These are phyloP conservation scores for Rhododendron ovatum DNA, from an alignment of 148 eudicot species.

Conservation along the genomic window DNA sequence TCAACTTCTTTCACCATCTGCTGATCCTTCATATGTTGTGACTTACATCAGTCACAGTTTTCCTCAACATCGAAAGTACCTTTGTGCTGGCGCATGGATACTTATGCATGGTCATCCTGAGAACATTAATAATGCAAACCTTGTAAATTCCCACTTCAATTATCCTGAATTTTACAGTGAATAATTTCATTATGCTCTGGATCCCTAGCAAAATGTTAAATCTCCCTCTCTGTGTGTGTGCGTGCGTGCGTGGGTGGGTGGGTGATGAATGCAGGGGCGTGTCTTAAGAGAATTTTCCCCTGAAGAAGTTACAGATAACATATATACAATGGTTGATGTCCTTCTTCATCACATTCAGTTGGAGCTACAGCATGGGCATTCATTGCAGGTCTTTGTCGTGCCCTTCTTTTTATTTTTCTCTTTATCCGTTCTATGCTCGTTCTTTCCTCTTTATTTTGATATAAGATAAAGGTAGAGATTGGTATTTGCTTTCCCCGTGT, in stretches of 20 bases:
- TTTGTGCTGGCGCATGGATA: constrained; percentile 99
- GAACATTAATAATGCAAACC: constrained; percentile 75
- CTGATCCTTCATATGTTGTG: constrained; percentile 74
- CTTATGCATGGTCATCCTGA: constrained; percentile 93
- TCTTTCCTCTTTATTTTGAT: not conserved
- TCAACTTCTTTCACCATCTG: constrained; percentile 83
- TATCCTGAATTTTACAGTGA: not conserved
- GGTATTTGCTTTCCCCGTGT: not conserved
- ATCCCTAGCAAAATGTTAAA: not conserved
- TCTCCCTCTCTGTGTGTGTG: constrained; percentile 4
- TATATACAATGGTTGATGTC: constrained; percentile 97
- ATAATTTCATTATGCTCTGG: constrained; percentile 2
- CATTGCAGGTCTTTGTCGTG: constrained; percentile 53
- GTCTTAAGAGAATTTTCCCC: constrained; percentile 94
- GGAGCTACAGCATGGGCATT: constrained; percentile 81
- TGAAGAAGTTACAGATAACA: constrained; percentile 96
- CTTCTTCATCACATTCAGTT: constrained; percentile 81
- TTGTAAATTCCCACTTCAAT: constrained; percentile 35
- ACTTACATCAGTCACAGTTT: constrained; percentile 85
- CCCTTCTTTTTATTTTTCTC: not conserved
- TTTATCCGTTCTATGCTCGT: not conserved
- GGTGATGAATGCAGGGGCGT: constrained; percentile 50
- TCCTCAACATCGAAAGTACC: constrained; percentile 78
- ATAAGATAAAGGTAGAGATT: not conserved
- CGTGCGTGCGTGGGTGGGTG: not conserved